Conservation (phyloP, 768 basidiomycete species). For the Candolleomyces eurysporus region DNA sequence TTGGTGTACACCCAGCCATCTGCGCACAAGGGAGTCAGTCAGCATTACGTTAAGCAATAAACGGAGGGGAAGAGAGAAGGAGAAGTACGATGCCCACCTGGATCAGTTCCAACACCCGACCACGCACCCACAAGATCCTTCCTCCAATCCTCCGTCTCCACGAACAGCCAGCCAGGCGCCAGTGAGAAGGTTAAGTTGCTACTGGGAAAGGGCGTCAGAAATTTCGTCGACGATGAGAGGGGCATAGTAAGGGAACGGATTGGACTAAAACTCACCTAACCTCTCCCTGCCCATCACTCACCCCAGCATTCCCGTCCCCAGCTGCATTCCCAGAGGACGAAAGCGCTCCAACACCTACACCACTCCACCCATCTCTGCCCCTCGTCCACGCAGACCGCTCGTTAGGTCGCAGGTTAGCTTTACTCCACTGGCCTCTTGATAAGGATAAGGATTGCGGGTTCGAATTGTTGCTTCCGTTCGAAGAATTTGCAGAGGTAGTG, state of each 20-base stretch:
- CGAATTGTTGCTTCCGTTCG: neutral
- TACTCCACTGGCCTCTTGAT: conserved; percentile 35
- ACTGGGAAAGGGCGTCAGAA: conserved; percentile 33
- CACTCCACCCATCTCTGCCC: conserved; percentile 70
- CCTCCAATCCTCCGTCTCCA: conserved; percentile 77
- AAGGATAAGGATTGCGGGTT: neutral
- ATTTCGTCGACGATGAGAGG: neutral
- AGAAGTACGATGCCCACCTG: conserved; percentile 14
- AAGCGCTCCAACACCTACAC: conserved; percentile 33
- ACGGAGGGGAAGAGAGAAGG: neutral
- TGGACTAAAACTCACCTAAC: conserved; percentile 50
- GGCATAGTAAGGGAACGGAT: neutral
- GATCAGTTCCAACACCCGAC: conserved; percentile 40
- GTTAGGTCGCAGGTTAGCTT: conserved; percentile 35
- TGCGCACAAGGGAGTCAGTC: conserved; percentile 17
- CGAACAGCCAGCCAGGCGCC: conserved; percentile 71
- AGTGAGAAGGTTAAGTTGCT: conserved; percentile 82
- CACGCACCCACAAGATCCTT: conserved; percentile 60
- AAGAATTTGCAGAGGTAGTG: neutral
- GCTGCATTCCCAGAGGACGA: conserved; percentile 34
- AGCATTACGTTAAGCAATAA: neutral
- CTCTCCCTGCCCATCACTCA: conserved; percentile 43
- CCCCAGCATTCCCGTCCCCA: conserved; percentile 34
- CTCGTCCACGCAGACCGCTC: conserved; percentile 72
- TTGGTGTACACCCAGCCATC: conserved; percentile 85